Conservation (phyloP, 805 yeast species). For the Candida andamanensis region DNA sequence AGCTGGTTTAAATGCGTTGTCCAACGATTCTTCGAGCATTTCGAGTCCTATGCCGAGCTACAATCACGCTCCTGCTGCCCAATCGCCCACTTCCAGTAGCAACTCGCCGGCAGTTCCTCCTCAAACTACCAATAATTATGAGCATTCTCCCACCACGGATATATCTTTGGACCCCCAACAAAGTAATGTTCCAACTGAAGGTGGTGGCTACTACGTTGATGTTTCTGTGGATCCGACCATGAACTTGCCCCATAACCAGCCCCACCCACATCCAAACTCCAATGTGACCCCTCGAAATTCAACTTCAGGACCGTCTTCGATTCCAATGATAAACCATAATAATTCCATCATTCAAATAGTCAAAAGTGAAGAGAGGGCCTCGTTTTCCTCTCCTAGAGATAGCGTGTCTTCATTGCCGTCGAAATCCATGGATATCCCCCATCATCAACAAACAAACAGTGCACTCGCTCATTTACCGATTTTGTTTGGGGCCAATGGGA, state of each 20-base stretch:
- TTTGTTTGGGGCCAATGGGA: constrained; percentile 34
- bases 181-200: constrained; percentile 20
- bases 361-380: constrained; percentile 31
- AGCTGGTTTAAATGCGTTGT: constrained; percentile 41
- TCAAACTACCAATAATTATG: constrained; percentile 14
- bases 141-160: constrained; percentile 13
- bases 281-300: constrained; percentile 28
- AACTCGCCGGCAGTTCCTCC: constrained; percentile 19
- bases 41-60: constrained; percentile 23
- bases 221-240: constrained; percentile 41
- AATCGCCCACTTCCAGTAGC: constrained; percentile 16
- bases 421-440: constrained; percentile 43
- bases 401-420: constrained; percentile 40
- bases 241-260: constrained; percentile 41
- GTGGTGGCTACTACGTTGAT: constrained; percentile 42
- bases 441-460: constrained; percentile 35
- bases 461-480: constrained; percentile 41
- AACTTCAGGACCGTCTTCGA: constrained; percentile 14
- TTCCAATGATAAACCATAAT: constrained; percentile 17
- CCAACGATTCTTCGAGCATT: constrained; percentile 23
- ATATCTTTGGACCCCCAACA: constrained; percentile 25
- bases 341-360: constrained; percentile 39
- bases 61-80: neutral
- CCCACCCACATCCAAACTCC: constrained; percentile 18
- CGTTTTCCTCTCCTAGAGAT: constrained; percentile 30